phyloP scores from a whole-genome alignment of 345 rosid genomes.

The Chamaenerion angustifolium region DNA sequence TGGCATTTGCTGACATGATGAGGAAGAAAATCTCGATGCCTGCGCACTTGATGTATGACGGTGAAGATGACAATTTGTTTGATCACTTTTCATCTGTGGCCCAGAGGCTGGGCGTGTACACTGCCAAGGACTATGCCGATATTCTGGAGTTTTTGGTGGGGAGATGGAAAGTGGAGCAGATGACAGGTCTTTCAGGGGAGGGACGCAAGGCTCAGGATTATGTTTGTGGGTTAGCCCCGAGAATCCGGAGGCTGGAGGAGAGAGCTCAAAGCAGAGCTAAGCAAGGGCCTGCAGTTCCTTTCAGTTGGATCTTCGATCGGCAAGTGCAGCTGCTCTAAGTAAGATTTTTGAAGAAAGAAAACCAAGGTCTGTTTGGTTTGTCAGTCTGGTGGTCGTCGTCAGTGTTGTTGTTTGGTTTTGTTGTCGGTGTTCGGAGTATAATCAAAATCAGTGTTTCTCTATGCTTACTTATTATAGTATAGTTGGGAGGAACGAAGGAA shows the following conservation, averaged over 20 bases:
- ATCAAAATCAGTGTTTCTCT: too few species aligned
- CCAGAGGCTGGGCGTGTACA: conserved; percentile 78
- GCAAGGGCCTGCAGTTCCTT: conserved; percentile 41
- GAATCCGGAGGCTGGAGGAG: conserved; percentile 28
- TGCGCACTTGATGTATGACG: conserved; percentile 91
- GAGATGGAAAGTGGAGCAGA: conserved; percentile 53
- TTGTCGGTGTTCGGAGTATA: too few species aligned
- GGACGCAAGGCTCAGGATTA: conserved; percentile 82
- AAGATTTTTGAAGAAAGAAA: too few species aligned
- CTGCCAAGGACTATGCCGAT: conserved; percentile 19
- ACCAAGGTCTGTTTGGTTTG: too few species aligned
- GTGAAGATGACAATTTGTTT: conserved; percentile 56
- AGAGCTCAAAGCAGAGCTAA: conserved; percentile 40
- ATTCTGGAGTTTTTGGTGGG: conserved; percentile 78
- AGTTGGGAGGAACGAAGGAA: too few species aligned
- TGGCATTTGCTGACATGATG: conserved; percentile 92
- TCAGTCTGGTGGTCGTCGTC: too few species aligned
- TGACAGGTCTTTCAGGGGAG: conserved; percentile 60
- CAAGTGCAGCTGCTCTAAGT: conserved; percentile 38
- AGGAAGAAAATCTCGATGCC: conserved; percentile 20
- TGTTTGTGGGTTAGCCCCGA: conserved; percentile 55
- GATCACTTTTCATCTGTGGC: conserved; percentile 83
- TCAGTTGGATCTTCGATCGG: conserved; percentile 83
- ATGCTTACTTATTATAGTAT: too few species aligned
- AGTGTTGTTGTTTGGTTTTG: too few species aligned